A percentile compares a stretch with the other conserved stretches of the same genome.
These are phyloP conservation scores for Allantophomopsis cytisporea DNA, from an alignment of 2,329 filamentous ascomycete genomes.

Conservation along the genomic window DNA sequence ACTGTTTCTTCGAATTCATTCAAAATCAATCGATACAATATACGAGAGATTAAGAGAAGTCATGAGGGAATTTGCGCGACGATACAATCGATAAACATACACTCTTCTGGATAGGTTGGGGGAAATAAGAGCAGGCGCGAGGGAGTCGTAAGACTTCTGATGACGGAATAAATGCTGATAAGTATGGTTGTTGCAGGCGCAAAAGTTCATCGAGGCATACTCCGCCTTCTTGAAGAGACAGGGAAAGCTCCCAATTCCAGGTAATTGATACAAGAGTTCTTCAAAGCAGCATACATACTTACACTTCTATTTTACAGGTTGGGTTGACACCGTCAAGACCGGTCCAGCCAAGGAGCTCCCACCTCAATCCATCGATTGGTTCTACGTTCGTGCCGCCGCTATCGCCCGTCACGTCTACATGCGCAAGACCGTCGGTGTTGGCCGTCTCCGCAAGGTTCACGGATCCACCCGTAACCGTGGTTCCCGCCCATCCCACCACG, in stretches of 20 bases:
- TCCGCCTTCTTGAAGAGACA: conserved; percentile 86
- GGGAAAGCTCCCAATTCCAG: conserved; percentile 83
- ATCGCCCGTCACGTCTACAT: conserved; percentile 98
- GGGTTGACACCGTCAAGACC: conserved; percentile 99
- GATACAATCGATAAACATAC: too few species aligned
- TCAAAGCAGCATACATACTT: conserved; percentile 8
- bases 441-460: conserved; percentile 93
- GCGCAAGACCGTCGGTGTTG: conserved; percentile 97
- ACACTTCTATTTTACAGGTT: conserved; percentile 43
- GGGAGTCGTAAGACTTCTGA: conserved; percentile 32
- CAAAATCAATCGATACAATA: too few species aligned
- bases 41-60: too few species aligned
- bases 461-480: conserved; percentile 96
- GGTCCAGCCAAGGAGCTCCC: conserved; percentile 93
- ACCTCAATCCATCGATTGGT: conserved; percentile 98
- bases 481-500: conserved; percentile 81
- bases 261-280: conserved; percentile 35
- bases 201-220: conserved; percentile 82
- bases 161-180: conserved; percentile 50
- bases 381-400: conserved; percentile 78
- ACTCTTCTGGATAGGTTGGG: too few species aligned
- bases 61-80: too few species aligned
- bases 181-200: conserved; percentile 46
- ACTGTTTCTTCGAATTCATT: too few species aligned
- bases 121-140: conserved; percentile 47